A percentile compares a stretch with the other conserved stretches of the same genome.
These are phyloP conservation scores for Globisporangium orthogonon DNA, from an alignment of 352 stramenopile genomes.

Conservation along the genomic window DNA sequence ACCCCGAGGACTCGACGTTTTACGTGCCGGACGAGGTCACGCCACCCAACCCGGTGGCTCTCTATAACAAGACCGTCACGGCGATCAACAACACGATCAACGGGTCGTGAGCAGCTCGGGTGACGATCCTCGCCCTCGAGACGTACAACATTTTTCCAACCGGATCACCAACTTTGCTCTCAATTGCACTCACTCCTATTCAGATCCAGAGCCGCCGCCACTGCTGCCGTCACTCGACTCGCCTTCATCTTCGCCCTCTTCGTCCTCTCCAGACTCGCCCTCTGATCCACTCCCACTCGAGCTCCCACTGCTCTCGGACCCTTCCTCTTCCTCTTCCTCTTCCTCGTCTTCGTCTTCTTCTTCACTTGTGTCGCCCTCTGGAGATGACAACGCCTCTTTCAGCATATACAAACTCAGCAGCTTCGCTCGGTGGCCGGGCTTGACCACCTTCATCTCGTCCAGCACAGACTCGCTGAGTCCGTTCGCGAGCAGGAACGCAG, in stretches of 20 bases:
- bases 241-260: constrained; percentile 12
- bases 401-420: constrained; percentile 58
- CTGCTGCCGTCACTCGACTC: constrained; percentile 9
- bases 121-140: not conserved
- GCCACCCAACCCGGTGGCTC: constrained; percentile 54
- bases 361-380: constrained; percentile 6
- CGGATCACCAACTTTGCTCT: not conserved
- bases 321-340: not conserved
- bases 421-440: constrained; percentile 66
- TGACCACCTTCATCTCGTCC: constrained; percentile 56
- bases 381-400: constrained; percentile 34
- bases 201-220: constrained; percentile 5
- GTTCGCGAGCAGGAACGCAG: constrained; percentile 39
- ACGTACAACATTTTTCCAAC: not conserved
- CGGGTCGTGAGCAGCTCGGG: constrained; percentile 12
- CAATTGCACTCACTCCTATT: not conserved
- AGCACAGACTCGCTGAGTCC: constrained; percentile 44
- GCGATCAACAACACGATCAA: constrained; percentile 52
- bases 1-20: constrained; percentile 72
- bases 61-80: constrained; percentile 75
- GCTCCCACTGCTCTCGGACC: not conserved
- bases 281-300: constrained; percentile 2
- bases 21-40: constrained; percentile 84
- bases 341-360: constrained; percentile 8
- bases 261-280: constrained; percentile 17